Conservation (phyloP, 345 rosid genomes). For the Trapa bicornis region DNA sequence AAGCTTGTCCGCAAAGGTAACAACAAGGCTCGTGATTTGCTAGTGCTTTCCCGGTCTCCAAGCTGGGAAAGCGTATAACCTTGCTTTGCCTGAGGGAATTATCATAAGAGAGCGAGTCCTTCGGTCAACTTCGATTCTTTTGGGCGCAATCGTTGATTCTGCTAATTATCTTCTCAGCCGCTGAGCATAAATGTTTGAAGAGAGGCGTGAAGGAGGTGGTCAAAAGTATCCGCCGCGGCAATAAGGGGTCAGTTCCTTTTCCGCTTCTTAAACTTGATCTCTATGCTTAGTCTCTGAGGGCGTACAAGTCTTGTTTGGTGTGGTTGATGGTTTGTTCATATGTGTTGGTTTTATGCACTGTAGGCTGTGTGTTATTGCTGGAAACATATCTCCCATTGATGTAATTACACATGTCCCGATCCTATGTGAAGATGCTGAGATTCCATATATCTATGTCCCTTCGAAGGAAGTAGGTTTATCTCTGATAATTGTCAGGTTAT, state of each 20-base stretch:
- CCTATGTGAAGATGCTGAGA: conserved; percentile 77
- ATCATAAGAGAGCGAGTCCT: not conserved
- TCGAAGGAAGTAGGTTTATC: conserved; percentile 69
- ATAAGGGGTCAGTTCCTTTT: conserved; percentile 52
- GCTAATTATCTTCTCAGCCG: conserved; percentile 29
- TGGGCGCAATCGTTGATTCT: not conserved
- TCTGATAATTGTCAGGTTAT: not conserved
- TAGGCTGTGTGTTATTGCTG: conserved; percentile 90
- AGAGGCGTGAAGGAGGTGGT: conserved; percentile 99
- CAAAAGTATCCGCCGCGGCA: conserved; percentile 75
- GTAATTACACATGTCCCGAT: conserved; percentile 91
- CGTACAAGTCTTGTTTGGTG: not conserved
- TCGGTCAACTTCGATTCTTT: not conserved
- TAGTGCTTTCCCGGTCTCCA: not conserved
- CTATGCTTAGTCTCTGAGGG: not conserved
- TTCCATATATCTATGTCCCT: conserved; percentile 78
- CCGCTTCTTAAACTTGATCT: not conserved
- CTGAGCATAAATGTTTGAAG: conserved; percentile 89
- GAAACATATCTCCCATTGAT: conserved; percentile 94
- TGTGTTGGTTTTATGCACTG: conserved; percentile 7
- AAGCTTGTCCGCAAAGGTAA: conserved; percentile 84
- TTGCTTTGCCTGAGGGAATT: not conserved
- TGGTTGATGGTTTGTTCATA: not conserved
- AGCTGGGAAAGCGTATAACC: not conserved
- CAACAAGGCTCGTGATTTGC: not conserved